A percentile compares a stretch with the other conserved stretches of the same genome.
Conservation (phyloP, 768 basidiomycete genomes). For the Coprinopsis marcescibilis region DNA sequence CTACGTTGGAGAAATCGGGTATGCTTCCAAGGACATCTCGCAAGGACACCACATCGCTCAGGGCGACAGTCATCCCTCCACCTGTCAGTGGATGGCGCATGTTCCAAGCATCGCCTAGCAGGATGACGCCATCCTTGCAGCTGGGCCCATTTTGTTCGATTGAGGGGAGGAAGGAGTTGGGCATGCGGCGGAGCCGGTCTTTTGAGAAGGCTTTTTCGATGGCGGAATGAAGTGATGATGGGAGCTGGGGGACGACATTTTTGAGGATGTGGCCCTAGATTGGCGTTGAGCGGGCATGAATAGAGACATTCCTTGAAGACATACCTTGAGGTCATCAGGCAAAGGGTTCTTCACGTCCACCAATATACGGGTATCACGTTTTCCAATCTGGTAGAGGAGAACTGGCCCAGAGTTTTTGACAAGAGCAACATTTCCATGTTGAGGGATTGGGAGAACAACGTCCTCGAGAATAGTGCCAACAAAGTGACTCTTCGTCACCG, state of each 20-base stretch:
- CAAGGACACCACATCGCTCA: conserved; percentile 79
- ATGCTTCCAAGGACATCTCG: conserved; percentile 51
- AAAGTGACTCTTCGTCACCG: conserved; percentile 69
- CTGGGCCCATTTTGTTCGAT: conserved; percentile 53
- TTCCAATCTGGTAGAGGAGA: conserved; percentile 86
- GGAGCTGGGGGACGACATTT: conserved; percentile 78
- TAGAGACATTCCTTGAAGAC: conserved; percentile 13
- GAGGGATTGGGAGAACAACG: conserved; percentile 60
- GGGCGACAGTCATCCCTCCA: conserved; percentile 95
- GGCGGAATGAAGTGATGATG: conserved; percentile 58
- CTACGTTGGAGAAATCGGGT: conserved; percentile 43
- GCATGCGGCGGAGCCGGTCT: conserved; percentile 85
- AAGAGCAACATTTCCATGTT: conserved; percentile 81
- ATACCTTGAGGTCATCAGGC: conserved; percentile 75
- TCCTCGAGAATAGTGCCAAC: conserved; percentile 82
- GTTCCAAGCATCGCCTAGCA: conserved; percentile 96
- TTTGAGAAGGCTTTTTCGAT: conserved; percentile 66
- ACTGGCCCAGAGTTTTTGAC: conserved; percentile 82
- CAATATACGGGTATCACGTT: conserved; percentile 88
- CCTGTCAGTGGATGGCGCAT: conserved; percentile 99
- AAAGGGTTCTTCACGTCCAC: conserved; percentile 84
- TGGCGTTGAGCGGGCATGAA: conserved; percentile 3
- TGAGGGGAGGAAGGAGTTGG: conserved; percentile 89
- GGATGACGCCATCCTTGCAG: conserved; percentile 64
- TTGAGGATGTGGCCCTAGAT: conserved; percentile 60